A percentile compares a stretch with the other conserved stretches of the same genome.
These are phyloP conservation scores for Apiospora pterosperma DNA, from an alignment of 2,329 filamentous ascomycete species.

Conservation along the genomic window DNA sequence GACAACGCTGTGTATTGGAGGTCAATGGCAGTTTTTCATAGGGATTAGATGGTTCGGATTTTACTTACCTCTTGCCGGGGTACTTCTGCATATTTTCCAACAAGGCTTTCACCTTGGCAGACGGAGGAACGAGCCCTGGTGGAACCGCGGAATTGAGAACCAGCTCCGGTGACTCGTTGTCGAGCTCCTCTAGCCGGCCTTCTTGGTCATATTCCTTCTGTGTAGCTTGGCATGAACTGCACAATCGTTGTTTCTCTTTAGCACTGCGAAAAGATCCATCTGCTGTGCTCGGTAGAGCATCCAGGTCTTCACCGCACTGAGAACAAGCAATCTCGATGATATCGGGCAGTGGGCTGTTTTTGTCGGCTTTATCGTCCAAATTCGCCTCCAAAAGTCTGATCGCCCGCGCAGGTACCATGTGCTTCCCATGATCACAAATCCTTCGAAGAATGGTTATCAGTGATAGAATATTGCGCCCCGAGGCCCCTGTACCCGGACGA, in stretches of 20 bases:
- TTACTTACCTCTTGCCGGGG: constrained; percentile 5
- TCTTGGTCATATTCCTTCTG: neutral
- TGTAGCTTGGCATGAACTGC: neutral
- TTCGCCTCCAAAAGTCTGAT: neutral
- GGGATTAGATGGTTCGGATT: constrained; percentile 12
- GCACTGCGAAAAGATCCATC: neutral
- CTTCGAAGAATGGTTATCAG: constrained; percentile 19
- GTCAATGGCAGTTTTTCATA: too few species aligned
- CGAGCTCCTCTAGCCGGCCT: neutral
- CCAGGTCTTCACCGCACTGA: neutral
- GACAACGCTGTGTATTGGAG: constrained; percentile 19
- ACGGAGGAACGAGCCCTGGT: neutral
- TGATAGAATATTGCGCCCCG: constrained; percentile 12
- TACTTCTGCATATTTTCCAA: neutral
- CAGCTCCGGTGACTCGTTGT: neutral
- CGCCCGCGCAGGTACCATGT: neutral
- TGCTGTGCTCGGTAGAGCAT: neutral
- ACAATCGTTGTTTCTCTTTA: neutral
- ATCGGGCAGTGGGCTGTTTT: too few species aligned
- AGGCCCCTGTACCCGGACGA: neutral
- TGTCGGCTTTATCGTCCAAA: neutral
- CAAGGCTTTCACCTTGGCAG: neutral
- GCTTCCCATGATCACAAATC: constrained; percentile 4
- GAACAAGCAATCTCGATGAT: neutral
- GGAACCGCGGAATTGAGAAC: neutral